These are phyloP conservation scores for Penicillium alfredii DNA, from an alignment of 495 filamentous ascomycete species.

Conservation along the genomic window DNA sequence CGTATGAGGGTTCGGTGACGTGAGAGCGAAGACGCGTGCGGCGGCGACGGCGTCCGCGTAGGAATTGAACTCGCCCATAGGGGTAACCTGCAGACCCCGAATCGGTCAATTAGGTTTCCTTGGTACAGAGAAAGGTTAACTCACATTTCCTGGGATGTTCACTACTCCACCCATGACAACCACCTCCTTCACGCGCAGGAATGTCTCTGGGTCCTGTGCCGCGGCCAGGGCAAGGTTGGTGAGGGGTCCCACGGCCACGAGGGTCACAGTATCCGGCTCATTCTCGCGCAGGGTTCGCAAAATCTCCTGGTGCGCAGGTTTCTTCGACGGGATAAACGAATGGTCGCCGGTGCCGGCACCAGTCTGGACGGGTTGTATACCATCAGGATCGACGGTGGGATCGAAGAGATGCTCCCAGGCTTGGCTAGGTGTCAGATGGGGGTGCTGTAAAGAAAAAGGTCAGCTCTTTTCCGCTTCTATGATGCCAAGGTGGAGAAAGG, in stretches of 20 bases:
- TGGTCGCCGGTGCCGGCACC: slow-evolving; percentile 28
- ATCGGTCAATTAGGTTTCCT: too few relatives aligned
- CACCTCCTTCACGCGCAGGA: slow-evolving; percentile 82
- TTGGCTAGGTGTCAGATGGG: slow-evolving; percentile 75
- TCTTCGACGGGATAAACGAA: slow-evolving; percentile 67
- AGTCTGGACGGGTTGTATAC: slow-evolving; percentile 30
- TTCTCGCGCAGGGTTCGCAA: slow-evolving; percentile 72
- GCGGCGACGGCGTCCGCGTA: slow-evolving; percentile 79
- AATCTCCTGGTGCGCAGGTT: slow-evolving; percentile 74
- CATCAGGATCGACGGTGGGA: slow-evolving; percentile 34
- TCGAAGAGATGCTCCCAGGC: slow-evolving; percentile 82
- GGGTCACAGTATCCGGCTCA: slow-evolving; percentile 74
- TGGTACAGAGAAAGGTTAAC: too few relatives aligned
- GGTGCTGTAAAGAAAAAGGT: slow-evolving; percentile 54
- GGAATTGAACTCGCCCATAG: slow-evolving; percentile 77
- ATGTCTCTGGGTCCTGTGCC: slow-evolving; percentile 74
- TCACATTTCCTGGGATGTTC: slow-evolving; percentile 67
- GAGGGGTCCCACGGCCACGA: slow-evolving; percentile 83
- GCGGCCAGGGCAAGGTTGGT: slow-evolving; percentile 90
- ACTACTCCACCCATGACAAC: slow-evolving; percentile 97
- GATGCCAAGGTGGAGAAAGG: not conserved
- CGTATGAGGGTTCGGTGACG: slow-evolving; percentile 63
- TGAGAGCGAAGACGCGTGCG: slow-evolving; percentile 83
- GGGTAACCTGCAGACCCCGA: slow-evolving; percentile 56
- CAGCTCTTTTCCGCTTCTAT: slow-evolving; percentile 2